Evolutionary conservation across 352 stramenopile genomes (phyloP).

Genomic region (Globisporangium mamillatum): DNA sequence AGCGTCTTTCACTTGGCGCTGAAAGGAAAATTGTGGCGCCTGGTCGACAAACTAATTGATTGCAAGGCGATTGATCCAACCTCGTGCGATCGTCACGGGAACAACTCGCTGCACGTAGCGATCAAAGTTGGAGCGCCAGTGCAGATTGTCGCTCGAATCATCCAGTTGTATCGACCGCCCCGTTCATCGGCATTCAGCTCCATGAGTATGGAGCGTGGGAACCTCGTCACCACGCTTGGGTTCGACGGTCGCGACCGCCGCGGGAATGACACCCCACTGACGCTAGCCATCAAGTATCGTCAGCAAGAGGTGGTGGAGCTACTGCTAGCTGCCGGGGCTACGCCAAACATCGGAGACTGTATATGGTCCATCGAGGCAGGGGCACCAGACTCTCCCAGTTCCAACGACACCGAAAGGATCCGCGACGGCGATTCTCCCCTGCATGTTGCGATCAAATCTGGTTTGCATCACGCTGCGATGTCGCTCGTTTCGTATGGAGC

Average conservation of each 20-base stretch:
- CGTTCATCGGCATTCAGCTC: conserved; percentile 20
- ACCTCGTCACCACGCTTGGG: conserved; percentile 24
- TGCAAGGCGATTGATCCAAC: conserved; percentile 41
- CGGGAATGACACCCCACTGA: conserved; percentile 56
- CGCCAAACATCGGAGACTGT: conserved; percentile 23
- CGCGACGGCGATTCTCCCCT: conserved; percentile 39
- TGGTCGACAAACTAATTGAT: conserved; percentile 52
- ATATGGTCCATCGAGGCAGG: conserved; percentile 19
- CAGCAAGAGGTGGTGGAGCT: conserved; percentile 53
- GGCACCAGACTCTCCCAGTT: too few relatives aligned
- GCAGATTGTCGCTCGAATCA: conserved; percentile 35
- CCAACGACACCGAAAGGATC: conserved; percentile 11
- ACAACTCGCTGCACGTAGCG: conserved; percentile 58
- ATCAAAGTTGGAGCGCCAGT: conserved; percentile 60
- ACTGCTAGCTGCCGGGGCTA: conserved; percentile 39
- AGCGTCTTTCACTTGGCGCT: conserved; percentile 60
- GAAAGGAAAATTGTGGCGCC: conserved; percentile 52
- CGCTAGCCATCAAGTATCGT: conserved; percentile 47
- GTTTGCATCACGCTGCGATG: conserved; percentile 35
- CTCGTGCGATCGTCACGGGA: conserved; percentile 42
- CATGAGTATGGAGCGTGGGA: conserved; percentile 14
- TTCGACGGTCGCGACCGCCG: conserved; percentile 33
- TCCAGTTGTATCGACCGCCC: conserved; percentile 41
- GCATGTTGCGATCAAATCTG: conserved; percentile 61
- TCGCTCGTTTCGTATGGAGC: conserved; percentile 49